Conservation (phyloP, 306 rosid species). For the Cucumis melo region DNA sequence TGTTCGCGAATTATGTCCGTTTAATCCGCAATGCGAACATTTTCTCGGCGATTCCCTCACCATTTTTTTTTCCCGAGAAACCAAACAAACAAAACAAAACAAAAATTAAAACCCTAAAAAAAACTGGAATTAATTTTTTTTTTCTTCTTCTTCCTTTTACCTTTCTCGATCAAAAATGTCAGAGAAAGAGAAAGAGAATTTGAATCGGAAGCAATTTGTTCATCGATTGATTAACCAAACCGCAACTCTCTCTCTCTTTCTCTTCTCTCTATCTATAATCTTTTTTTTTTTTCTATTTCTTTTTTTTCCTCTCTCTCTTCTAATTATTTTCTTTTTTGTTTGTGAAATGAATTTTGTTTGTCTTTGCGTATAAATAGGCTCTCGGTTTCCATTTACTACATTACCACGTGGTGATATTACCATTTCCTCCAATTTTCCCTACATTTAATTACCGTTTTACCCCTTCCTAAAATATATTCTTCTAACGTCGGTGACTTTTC, state of each 20-base stretch:
- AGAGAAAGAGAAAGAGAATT: constrained; percentile 4
- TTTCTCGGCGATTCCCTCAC: constrained; percentile 20
- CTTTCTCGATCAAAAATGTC: not conserved
- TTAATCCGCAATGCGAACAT: constrained; percentile 31
- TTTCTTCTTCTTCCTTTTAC: not conserved
- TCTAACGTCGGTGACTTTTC: not conserved
- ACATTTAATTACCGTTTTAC: not conserved
- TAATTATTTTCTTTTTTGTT: not conserved
- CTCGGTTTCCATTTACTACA: not conserved
- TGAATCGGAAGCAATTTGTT: not conserved
- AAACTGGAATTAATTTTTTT: not conserved
- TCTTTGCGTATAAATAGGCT: not conserved
- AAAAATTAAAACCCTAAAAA: not conserved
- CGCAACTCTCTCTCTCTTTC: not conserved
- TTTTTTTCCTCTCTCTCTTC: not conserved
- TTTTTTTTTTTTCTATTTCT: not conserved
- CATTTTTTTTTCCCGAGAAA: constrained; percentile 9
- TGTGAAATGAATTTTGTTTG: not conserved
- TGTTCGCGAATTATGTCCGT: constrained; percentile 29
- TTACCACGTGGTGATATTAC: not conserved
- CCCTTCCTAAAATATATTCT: not conserved
- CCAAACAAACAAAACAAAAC: not conserved
- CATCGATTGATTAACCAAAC: not conserved
- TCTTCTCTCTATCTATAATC: not conserved
- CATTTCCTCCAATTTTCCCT: not conserved